Evolutionary conservation across 2,329 filamentous ascomycete genomes (phyloP).

Genomic region (Celoporthe dispersa): DNA sequence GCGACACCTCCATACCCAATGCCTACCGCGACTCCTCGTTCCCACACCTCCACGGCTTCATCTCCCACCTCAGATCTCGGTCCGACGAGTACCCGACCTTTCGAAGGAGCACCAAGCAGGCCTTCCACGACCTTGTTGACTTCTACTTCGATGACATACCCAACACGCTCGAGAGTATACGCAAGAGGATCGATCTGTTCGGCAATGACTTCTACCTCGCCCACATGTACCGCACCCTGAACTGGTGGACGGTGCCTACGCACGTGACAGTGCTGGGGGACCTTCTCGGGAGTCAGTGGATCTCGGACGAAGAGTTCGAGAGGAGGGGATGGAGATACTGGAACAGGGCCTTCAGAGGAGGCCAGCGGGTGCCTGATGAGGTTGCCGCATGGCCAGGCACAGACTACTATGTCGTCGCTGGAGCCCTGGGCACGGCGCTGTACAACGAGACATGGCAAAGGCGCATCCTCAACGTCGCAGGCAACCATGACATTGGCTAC

Average conservation of each 20-base stretch:
- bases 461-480: slow-evolving; percentile 84
- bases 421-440: slow-evolving; percentile 50
- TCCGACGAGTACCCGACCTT: slow-evolving; percentile 42
- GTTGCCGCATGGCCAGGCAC: slow-evolving; percentile 52
- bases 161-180: slow-evolving; percentile 65
- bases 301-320: slow-evolving; percentile 82
- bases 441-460: slow-evolving; percentile 67
- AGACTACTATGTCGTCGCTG: slow-evolving; percentile 57
- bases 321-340: slow-evolving; percentile 76
- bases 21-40: slow-evolving; percentile 54
- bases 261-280: slow-evolving; percentile 91
- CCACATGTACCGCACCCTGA: slow-evolving; percentile 84
- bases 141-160: slow-evolving; percentile 71
- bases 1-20: slow-evolving; percentile 79
- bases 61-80: slow-evolving; percentile 45
- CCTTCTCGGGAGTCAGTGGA: slow-evolving; percentile 93
- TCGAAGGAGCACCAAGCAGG: slow-evolving; percentile 56
- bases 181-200: slow-evolving; percentile 84
- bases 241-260: slow-evolving; percentile 84
- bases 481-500: slow-evolving; percentile 97
- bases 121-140: slow-evolving; percentile 63
- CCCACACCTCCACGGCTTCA: slow-evolving; percentile 55
- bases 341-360: slow-evolving; percentile 75
- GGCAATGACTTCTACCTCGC: slow-evolving; percentile 95
- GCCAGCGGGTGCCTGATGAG: slow-evolving; percentile 64